These are phyloP conservation scores for Ceriops zippeliana DNA, from an alignment of 345 rosid genomes.

Conservation along the genomic window DNA sequence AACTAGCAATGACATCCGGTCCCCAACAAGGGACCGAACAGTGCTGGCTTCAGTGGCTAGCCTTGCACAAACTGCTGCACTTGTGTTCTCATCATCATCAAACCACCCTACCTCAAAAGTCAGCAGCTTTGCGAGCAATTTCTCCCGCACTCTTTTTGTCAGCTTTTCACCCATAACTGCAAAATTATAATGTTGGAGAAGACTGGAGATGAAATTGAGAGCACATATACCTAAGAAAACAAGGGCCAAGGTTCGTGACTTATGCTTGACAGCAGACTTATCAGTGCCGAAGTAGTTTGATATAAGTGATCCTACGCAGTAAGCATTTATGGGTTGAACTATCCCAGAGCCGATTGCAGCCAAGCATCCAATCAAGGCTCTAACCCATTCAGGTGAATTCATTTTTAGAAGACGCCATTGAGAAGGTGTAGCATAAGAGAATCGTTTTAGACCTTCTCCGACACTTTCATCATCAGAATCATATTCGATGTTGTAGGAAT, in stretches of 20 bases:
- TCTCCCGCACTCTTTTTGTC: conserved; percentile 59
- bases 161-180: conserved; percentile 62
- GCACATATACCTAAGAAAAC: conserved; percentile 51
- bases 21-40: conserved; percentile 58
- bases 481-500: conserved; percentile 42
- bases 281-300: conserved; percentile 44
- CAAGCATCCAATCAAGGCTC: conserved; percentile 47
- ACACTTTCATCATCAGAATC: conserved; percentile 38
- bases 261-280: conserved; percentile 39
- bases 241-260: conserved; percentile 41
- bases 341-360: conserved; percentile 64
- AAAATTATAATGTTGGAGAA: conserved; percentile 60
- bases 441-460: conserved; percentile 22
- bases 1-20: conserved; percentile 56
- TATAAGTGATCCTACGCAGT: conserved; percentile 56
- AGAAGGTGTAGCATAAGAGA: conserved; percentile 44
- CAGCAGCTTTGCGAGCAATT: conserved; percentile 46
- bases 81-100: conserved; percentile 61
- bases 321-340: conserved; percentile 67
- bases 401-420: conserved; percentile 57
- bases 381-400: conserved; percentile 51
- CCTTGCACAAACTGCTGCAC: conserved; percentile 63
- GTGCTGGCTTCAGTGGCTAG: conserved; percentile 57
- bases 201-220: conserved; percentile 44
- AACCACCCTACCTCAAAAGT: conserved; percentile 64